Percentiles rank a stretch among this genome's conserved stretches.
Conservation (phyloP, 768 basidiomycete species). For the Boletus sensibilis region DNA sequence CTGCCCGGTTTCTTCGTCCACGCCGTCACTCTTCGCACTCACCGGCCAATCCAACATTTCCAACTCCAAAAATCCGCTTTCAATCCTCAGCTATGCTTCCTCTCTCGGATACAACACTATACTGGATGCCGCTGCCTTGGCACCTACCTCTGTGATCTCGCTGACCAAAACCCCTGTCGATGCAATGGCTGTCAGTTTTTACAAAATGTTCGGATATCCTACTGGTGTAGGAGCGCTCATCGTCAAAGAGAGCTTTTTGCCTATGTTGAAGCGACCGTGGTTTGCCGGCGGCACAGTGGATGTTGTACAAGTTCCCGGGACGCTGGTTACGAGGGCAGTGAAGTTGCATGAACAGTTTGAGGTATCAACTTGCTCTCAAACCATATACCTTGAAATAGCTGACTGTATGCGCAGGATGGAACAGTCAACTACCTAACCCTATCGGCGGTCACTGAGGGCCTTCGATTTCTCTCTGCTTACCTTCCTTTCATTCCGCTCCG, state of each 20-base stretch:
- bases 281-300: conserved; percentile 83
- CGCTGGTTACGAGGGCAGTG: conserved; percentile 56
- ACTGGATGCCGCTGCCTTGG: conserved; percentile 82
- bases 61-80: conserved; percentile 68
- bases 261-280: conserved; percentile 68
- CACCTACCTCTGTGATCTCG: conserved; percentile 67
- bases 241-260: conserved; percentile 67
- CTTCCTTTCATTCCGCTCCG: conserved; percentile 77
- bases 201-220: conserved; percentile 90
- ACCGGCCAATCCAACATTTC: conserved; percentile 84
- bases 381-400: neutral
- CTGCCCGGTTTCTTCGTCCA: conserved; percentile 38
- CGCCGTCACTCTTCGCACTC: conserved; percentile 65
- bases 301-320: conserved; percentile 80
- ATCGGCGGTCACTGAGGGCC: conserved; percentile 75
- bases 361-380: conserved; percentile 39
- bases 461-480: conserved; percentile 75
- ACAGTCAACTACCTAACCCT: conserved; percentile 80
- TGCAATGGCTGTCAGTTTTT: conserved; percentile 81
- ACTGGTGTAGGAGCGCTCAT: conserved; percentile 81
- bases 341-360: conserved; percentile 75
- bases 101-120: conserved; percentile 71
- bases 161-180: conserved; percentile 68
- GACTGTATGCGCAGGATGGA: conserved; percentile 56
- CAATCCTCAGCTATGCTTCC: conserved; percentile 60